Base-by-base conservation (phyloP, 495 filamentous ascomycete species). In the Neurospora africana region DNA sequence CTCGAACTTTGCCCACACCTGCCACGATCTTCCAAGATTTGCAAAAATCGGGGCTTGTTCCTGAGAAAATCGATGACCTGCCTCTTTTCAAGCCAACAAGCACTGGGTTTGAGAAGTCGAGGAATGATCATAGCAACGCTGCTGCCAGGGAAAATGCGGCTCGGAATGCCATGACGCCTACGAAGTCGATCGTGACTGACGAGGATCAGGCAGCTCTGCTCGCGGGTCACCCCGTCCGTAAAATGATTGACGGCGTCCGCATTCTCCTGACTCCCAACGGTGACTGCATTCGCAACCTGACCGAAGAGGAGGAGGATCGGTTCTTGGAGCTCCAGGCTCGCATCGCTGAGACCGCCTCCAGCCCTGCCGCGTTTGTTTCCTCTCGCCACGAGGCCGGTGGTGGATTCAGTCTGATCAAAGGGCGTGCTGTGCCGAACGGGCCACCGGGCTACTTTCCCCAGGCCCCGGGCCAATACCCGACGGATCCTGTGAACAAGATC, bases 201-300 rank as follows among this genome's bases (percentile, higher is more conserved):
- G 84, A 86, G 43, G 86, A 88, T 67, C 82, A 84, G 65, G 80
- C 82, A 2, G 74, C 79, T 13, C 80, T 88, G 23, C 81, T 82
- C 7, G 81, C 84, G 5, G 86, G 86, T 30, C 78, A 81, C 65
- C 80, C 84, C 2, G 83, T 88, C 39, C 84, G 83, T 67, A 88
- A 88, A 75, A 73, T 80, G 1, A 76, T 83, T 21, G 84, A 85
- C 37, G 82, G 82, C 27, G 81, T 83, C 38, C 84, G 86, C 35
- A 87, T 89, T 69, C 82, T 95, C 67, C 89, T 95, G 69, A 94
- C 92, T 1, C 92, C 94, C 4, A 89, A 91, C 71, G 93, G 93
- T 5, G 88, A 90, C 71, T 90, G 91, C 70, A 84, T 98, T 36
- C 88, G 89, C 43, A 92, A 93, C 73, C 83, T 99, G 27, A 90